A percentile compares a stretch with the other conserved stretches of the same genome.
phyloP scores from a whole-genome alignment of 2,329 filamentous ascomycete species.

The Trichoderma afroharzianum region DNA sequence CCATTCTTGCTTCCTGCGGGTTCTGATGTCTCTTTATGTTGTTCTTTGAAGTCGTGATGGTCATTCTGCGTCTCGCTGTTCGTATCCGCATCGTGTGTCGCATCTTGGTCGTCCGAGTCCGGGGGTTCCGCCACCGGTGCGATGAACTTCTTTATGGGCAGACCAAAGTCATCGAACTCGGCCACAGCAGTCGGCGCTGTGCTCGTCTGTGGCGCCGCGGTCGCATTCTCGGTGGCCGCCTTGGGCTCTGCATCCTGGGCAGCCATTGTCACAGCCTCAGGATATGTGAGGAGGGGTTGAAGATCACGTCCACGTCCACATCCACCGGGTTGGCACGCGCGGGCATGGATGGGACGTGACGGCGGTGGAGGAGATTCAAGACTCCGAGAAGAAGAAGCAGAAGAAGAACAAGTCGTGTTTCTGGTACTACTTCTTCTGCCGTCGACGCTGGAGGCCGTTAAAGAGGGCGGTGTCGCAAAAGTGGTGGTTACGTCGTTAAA shows the following conservation, averaged over 20 bases:
- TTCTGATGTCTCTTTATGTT: not conserved
- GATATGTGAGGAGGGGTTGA: conserved; percentile 8
- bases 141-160: conserved; percentile 56
- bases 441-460: conserved; percentile 1
- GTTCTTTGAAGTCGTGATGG: conserved; percentile 18
- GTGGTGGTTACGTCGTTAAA: conserved; percentile 18
- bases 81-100: conserved; percentile 4
- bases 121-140: conserved; percentile 28
- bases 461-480: conserved; percentile 15
- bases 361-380: not conserved
- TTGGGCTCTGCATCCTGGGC: conserved; percentile 26
- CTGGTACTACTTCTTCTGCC: not conserved
- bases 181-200: conserved; percentile 31
- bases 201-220: conserved; percentile 16
- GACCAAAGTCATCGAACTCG: conserved; percentile 68
- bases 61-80: not conserved
- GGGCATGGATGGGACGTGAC: conserved; percentile 25
- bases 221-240: conserved; percentile 21
- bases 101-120: not conserved
- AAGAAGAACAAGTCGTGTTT: not conserved
- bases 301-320: conserved; percentile 28
- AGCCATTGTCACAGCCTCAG: conserved; percentile 21
- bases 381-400: not conserved
- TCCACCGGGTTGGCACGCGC: conserved; percentile 23
- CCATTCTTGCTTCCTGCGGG: not conserved